Base-by-base conservation (phyloP, 2,329 filamentous ascomycete species). In the Aspergillus transmontanensis region DNA sequence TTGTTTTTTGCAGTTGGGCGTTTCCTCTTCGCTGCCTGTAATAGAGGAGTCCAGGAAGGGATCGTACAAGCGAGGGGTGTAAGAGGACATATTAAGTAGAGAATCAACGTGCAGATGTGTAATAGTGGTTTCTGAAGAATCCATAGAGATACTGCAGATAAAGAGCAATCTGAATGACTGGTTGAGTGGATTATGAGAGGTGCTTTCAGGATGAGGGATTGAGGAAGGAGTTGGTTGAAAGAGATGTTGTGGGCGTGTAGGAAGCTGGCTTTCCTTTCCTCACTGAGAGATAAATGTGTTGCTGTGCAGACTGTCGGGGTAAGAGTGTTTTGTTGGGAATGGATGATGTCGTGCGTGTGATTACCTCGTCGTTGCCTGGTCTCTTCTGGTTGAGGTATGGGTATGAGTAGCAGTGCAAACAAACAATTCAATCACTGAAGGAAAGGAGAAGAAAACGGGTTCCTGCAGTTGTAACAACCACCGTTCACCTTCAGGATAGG, bases 401-500 rank as follows among this genome's bases (percentile, higher is more conserved):
- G 30, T 54, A 61, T 65, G 64, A 58, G 39, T 62, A 50, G n/a
- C 56, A 21, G 14, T 65, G 60, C 32, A 65, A 56, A 46, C 64
- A 46, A 28, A 32, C 32, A 23, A 56, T 41, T 43, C 51, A 63
- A 11, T 63, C 58, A 23, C 32, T 39, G 32, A 57, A 64, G 10
- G 39, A 57, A 28, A 63, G 36, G 32, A 66, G 53, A 50, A 60
- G 63, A 30, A 51, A 41, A 45, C 58, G 55, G 39, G 34, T 60
- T 55, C 36, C 32, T 56, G 43, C 28, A 19, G 54, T 63, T 53
- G 39, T 60, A 64, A 23, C 48, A 36, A 36, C 48, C 46, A 30
- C 36, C 43, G 59, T 62, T 66, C 64, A 64, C 66, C 61, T 23
- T 12, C n/a, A 32, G 41, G 11, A 19, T 16, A 46, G 58, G n/a